These are phyloP conservation scores for Globisporangium splendens DNA, from an alignment of 352 stramenopile genomes.

Conservation along the genomic window DNA sequence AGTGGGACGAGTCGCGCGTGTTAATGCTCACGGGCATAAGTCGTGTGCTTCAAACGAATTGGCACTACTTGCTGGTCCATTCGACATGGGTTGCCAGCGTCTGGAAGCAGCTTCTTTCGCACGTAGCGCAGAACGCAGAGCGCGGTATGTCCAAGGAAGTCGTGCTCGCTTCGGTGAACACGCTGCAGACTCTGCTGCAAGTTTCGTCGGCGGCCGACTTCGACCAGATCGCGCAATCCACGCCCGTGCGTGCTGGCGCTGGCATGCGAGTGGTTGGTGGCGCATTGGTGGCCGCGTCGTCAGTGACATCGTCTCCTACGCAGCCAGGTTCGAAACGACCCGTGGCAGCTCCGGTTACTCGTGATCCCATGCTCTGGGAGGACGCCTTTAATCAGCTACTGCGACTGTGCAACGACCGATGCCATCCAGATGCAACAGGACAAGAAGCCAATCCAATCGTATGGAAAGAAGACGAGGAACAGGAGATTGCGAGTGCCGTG, in stretches of 20 bases:
- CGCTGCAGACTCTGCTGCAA: conserved; percentile 80
- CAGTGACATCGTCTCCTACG: neutral
- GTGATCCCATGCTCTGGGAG: conserved; percentile 65
- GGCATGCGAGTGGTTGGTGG: conserved; percentile 91
- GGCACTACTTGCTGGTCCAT: conserved; percentile 58
- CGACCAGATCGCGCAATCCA: conserved; percentile 63
- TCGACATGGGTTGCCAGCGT: conserved; percentile 57
- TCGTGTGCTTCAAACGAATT: conserved; percentile 89
- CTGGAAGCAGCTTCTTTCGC: conserved; percentile 58
- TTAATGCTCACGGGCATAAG: conserved; percentile 93
- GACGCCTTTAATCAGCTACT: conserved; percentile 64
- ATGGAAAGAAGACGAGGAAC: conserved; percentile 72
- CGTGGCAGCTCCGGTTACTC: conserved; percentile 15
- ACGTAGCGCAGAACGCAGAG: conserved; percentile 51
- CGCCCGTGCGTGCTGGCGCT: conserved; percentile 75
- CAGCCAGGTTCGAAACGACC: conserved; percentile 15
- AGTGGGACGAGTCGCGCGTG: conserved; percentile 96
- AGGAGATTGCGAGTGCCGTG: conserved; percentile 76
- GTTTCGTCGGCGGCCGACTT: conserved; percentile 71
- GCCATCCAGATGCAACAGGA: conserved; percentile 17
- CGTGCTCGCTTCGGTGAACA: conserved; percentile 66
- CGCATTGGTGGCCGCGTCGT: conserved; percentile 43
- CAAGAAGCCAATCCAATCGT: conserved; percentile 9
- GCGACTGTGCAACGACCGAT: conserved; percentile 46
- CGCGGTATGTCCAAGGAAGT: conserved; percentile 73